Base-by-base conservation (phyloP, 495 filamentous ascomycete genomes). In the Glutinoglossum americanum region DNA sequence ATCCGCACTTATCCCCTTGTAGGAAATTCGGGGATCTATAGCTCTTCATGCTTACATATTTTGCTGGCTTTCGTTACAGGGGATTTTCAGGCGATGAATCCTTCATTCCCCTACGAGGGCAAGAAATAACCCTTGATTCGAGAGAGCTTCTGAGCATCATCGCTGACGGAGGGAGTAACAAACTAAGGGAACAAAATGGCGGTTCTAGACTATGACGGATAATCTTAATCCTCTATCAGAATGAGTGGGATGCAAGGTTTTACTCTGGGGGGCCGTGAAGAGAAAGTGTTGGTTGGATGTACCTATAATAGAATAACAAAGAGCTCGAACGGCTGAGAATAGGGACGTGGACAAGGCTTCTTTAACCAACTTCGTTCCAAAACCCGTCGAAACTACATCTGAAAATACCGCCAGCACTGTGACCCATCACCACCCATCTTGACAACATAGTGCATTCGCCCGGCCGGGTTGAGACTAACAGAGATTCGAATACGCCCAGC, bases 61-160 rank as follows among this genome's bases (percentile, higher is more conserved):
- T 62, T 45, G n/a, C 5, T 45, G 2, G n/a, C 5, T 33, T 19
- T 28, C 19, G 5, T 7, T 25, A 25, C 57, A 87, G 83, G 84
- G 77, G 77, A 61, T 88, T 89, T 59, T 77, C 76, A 39, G 84
- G 85, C 8, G 85, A 89, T 61, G 85, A 89, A 65, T 74, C 74
- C 0, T 88, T 87, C 63, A 30, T 59, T 19, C 30, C 25, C 19
- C 27, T 30, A 15, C 21, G 7, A 17, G 54, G 27, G 19, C 27
- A 57, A 30, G 49, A 13, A 30, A 10, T 37, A 15, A 0, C 51
- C 25, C 4, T 39, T 35, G 58, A 60, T 44, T 23, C 30, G 17
- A 27, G 58, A 44, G 54, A 51, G 13, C 25, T 25, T 8, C 25
- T 37, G 21, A 25, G 53, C 28, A 28, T 59, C 21, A 13, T 21